These are phyloP conservation scores for Saturnispora galanensis DNA, from an alignment of 805 yeast species.

Conservation along the genomic window DNA sequence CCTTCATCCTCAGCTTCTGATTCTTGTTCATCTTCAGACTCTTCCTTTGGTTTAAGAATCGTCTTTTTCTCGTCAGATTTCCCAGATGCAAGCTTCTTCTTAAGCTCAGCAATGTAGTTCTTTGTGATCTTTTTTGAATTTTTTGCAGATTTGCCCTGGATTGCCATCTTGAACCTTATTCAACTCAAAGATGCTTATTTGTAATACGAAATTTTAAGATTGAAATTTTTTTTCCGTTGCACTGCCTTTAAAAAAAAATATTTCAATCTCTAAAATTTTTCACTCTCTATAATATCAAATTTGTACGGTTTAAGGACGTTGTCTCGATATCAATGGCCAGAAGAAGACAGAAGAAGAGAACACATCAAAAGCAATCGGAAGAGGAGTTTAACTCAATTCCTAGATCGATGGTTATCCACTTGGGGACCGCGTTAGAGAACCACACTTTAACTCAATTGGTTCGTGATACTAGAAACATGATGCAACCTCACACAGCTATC, in stretches of 20 bases:
- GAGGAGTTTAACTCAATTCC: constrained; percentile 72
- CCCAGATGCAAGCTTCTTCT: constrained; percentile 19
- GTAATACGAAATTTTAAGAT: neutral
- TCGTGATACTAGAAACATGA: constrained; percentile 73
- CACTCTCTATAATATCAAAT: neutral
- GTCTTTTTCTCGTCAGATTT: constrained; percentile 13
- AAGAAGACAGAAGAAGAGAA: constrained; percentile 63
- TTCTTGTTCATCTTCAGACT: constrained; percentile 12
- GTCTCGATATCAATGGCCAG: constrained; percentile 20
- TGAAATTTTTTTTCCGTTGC: neutral
- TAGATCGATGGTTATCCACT: constrained; percentile 85
- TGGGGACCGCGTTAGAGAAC: constrained; percentile 66
- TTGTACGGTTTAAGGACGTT: neutral
- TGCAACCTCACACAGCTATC: constrained; percentile 97
- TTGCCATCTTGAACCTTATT: neutral
- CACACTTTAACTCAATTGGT: constrained; percentile 80
- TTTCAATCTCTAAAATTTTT: neutral
- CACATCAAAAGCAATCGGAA: constrained; percentile 58
- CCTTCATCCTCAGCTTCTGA: constrained; percentile 12
- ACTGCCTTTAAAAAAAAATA: neutral
- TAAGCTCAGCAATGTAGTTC: constrained; percentile 22
- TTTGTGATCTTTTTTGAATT: constrained; percentile 11
- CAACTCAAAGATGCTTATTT: neutral
- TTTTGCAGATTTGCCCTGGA: constrained; percentile 7
- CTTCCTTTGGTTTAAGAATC: constrained; percentile 24